Base-by-base conservation (phyloP, 495 filamentous ascomycete species). In the Penicillium robsamsonii region DNA sequence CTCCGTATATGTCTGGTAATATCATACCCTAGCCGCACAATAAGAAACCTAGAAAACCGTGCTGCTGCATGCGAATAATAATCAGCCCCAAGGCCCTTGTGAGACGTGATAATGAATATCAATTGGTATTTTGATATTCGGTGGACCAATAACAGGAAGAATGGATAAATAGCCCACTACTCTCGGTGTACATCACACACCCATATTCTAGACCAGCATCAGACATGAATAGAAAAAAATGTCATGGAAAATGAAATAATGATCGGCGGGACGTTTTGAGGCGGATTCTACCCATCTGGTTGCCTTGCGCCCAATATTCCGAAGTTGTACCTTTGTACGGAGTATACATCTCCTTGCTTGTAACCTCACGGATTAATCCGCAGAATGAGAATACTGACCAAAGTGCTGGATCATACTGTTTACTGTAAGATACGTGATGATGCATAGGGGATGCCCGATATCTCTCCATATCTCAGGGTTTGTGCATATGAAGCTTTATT, bases 231-330 rank as follows among this genome's bases (percentile, higher is more conserved):
- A 13, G 7, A 22, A 22, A 22, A 30, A 17, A 30, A 7, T 3
- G 37, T 29, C 24, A 44, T 27, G 25, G 2, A 27, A 20, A 15
- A 8, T 15, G 29, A 29, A 35, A 44, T 43, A 5, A 17, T 30
- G 50, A 44, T 44, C 50, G 40, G 38, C 50, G 33, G 18, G 27
- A 27, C 38, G 49, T 31, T 22, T 33, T 44, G 50, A 18, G 50
- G 25, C 38, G 40, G 30, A 37, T 22, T 22, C 25, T 40, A 15
- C 41, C 43, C 33, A 46, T 31, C 2, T 24, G 20, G 52, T 44
- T 54, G 42, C 52, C 52, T 54, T 27, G 25, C 25, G 25, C 25
- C 25, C 25, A 27, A 27, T 27, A 31, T 20, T 5, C 12, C 45
- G 45, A 47, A 1, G n/a, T 7, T 47, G n/a, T 8, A 41, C n/a